phyloP scores from a whole-genome alignment of 352 stramenopile genomes.

The Plasmopara viticola region DNA sequence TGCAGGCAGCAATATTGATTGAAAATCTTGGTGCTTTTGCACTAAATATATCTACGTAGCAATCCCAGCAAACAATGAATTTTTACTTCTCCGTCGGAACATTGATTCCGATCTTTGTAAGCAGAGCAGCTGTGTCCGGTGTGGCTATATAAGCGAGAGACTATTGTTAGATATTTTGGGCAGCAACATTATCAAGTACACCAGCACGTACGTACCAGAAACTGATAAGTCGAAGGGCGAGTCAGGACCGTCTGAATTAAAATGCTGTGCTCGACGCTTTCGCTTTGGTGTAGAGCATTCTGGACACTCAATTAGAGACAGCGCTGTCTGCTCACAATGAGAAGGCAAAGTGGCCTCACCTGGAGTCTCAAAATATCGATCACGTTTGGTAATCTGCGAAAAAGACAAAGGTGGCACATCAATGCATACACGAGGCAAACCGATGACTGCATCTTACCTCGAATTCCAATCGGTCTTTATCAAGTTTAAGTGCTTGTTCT shows the following conservation, averaged over 20 bases:
- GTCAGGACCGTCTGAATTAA: slow-evolving; percentile 7
- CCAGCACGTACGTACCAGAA: slow-evolving; percentile 27
- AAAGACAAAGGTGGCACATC: neutral
- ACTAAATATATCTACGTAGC: too few species aligned
- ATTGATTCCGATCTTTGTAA: slow-evolving; percentile 42
- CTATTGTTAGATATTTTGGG: neutral
- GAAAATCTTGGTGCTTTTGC: too few species aligned
- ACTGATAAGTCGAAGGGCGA: slow-evolving; percentile 37
- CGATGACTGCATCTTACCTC: slow-evolving; percentile 28
- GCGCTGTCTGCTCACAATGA: slow-evolving; percentile 6
- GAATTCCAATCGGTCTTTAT: slow-evolving; percentile 55
- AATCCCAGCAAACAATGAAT: too few species aligned
- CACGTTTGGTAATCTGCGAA: slow-evolving; percentile 36
- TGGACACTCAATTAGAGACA: slow-evolving; percentile 6
- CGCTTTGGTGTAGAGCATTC: slow-evolving; percentile 14
- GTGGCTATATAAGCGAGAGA: slow-evolving; percentile 18
- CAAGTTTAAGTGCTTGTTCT: slow-evolving; percentile 47
- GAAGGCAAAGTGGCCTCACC: neutral
- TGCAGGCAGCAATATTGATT: too few species aligned
- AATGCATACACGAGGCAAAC: neutral
- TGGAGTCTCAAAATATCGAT: slow-evolving; percentile 20
- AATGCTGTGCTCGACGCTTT: slow-evolving; percentile 13
- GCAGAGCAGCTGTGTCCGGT: slow-evolving; percentile 29
- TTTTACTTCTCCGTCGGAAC: slow-evolving; percentile 24
- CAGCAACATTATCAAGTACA: neutral